Percentiles rank a stretch among this genome's conserved stretches.
phyloP scores from a whole-genome alignment of 805 yeast genomes.

The Torulaspora microellipsoides region DNA sequence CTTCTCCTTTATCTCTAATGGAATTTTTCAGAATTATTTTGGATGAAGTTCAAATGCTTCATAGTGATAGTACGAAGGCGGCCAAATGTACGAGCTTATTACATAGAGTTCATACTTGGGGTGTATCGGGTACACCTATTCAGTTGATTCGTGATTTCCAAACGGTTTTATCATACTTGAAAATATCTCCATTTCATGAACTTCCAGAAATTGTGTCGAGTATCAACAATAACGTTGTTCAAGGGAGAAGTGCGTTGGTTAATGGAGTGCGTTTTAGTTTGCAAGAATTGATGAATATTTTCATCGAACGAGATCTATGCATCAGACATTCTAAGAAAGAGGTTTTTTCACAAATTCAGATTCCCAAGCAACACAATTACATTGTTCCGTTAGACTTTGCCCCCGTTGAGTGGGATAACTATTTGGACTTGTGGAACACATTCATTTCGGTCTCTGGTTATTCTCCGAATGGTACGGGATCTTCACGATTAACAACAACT shows the following conservation, averaged over 20 bases:
- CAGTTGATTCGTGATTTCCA: conserved; percentile 62
- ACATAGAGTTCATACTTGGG: conserved; percentile 91
- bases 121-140: conserved; percentile 93
- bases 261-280: conserved; percentile 29
- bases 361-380: conserved; percentile 75
- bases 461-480: conserved; percentile 43
- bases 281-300: conserved; percentile 47
- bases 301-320: conserved; percentile 48
- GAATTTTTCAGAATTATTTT: conserved; percentile 88
- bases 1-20: conserved; percentile 75
- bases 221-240: conserved; percentile 8
- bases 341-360: conserved; percentile 68
- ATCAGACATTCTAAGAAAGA: conserved; percentile 76
- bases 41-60: conserved; percentile 95
- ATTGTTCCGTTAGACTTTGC: conserved; percentile 71
- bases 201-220: conserved; percentile 17
- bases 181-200: conserved; percentile 59
- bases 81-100: conserved; percentile 75
- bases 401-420: conserved; percentile 80
- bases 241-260: conserved; percentile 11
- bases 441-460: conserved; percentile 56
- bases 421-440: conserved; percentile 56
- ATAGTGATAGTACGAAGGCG: conserved; percentile 62
- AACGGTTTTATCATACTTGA: conserved; percentile 64
- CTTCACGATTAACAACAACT: conserved; percentile 48